Conservation (phyloP, 2,329 filamentous ascomycete genomes). For the Aureobasidium subglaciale region DNA sequence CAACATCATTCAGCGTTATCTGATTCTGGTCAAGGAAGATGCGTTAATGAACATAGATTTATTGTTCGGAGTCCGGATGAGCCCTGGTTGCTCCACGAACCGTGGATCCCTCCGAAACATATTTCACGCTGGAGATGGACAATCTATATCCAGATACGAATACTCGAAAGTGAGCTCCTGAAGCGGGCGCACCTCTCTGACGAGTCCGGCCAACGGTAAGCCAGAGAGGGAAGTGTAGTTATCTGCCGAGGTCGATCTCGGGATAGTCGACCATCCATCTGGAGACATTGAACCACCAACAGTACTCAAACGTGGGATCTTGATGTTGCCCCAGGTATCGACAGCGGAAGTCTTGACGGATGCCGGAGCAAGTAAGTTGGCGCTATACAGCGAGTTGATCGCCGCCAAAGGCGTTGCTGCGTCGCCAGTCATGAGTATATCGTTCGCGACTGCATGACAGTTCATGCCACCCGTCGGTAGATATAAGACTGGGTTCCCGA, state of each 20-base stretch:
- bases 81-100: background rate
- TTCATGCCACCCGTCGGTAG: slow-evolving; percentile 15
- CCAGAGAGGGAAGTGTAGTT: slow-evolving; percentile 27
- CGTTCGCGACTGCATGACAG: background rate
- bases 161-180: slow-evolving; percentile 23
- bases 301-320: slow-evolving; percentile 24
- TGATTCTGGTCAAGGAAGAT: background rate
- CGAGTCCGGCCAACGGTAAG: slow-evolving; percentile 24
- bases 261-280: slow-evolving; percentile 24
- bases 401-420: background rate
- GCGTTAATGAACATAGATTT: background rate
- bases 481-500: slow-evolving; percentile 22
- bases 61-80: slow-evolving; percentile 7
- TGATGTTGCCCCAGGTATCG: slow-evolving; percentile 32
- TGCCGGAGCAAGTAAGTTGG: slow-evolving; percentile 24
- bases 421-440: background rate
- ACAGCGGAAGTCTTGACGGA: slow-evolving; percentile 22
- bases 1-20: background rate
- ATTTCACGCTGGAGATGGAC: background rate
- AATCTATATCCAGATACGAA: slow-evolving; percentile 21
- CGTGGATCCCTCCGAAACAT: slow-evolving; percentile 16
- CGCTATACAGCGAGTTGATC: slow-evolving; percentile 23
- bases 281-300: slow-evolving; percentile 17
- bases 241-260: slow-evolving; percentile 20
- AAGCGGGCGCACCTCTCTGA: background rate